Evolutionary conservation across 2,329 filamentous ascomycete genomes (phyloP).

Genomic region (Hymenoscyphus salicellus): DNA sequence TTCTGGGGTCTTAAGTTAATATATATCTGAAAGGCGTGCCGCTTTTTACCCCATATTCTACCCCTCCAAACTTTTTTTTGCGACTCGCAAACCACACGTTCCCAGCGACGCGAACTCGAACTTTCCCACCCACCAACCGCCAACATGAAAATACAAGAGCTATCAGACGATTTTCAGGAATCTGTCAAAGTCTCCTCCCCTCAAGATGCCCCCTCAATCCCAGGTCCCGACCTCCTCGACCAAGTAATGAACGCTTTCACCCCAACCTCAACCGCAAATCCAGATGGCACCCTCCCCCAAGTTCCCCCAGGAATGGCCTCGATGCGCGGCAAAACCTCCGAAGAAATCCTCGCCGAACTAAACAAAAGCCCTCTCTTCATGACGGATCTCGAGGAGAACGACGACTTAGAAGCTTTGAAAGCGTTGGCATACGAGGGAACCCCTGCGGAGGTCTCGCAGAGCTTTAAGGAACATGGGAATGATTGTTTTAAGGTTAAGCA

Average conservation of each 20-base stretch:
- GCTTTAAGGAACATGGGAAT: constrained; percentile 91
- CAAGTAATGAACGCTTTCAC: constrained; percentile 29
- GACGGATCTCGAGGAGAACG: constrained; percentile 85
- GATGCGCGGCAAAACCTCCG: constrained; percentile 52
- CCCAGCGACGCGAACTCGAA: not conserved
- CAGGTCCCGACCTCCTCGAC: constrained; percentile 30
- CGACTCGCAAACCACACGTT: not conserved
- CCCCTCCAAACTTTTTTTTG: constrained; percentile 15
- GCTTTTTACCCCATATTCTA: not conserved
- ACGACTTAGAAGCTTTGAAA: constrained; percentile 79
- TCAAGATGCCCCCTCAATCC: constrained; percentile 11
- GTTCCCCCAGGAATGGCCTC: constrained; percentile 59
- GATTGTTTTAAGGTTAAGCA: constrained; percentile 73
- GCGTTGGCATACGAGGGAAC: constrained; percentile 93
- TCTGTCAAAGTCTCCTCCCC: constrained; percentile 20
- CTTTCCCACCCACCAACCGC: not conserved
- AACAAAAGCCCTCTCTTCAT: constrained; percentile 86
- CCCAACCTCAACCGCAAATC: constrained; percentile 13
- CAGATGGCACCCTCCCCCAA: constrained; percentile 29
- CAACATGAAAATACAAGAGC: constrained; percentile 34
- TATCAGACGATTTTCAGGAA: constrained; percentile 22
- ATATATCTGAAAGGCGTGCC: too few relatives aligned
- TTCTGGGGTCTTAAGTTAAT: too few relatives aligned
- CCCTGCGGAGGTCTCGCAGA: constrained; percentile 73
- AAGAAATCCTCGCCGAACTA: constrained; percentile 62